Conservation (phyloP, 176 grass and related monocot genomes). For the Oryza nivara region DNA sequence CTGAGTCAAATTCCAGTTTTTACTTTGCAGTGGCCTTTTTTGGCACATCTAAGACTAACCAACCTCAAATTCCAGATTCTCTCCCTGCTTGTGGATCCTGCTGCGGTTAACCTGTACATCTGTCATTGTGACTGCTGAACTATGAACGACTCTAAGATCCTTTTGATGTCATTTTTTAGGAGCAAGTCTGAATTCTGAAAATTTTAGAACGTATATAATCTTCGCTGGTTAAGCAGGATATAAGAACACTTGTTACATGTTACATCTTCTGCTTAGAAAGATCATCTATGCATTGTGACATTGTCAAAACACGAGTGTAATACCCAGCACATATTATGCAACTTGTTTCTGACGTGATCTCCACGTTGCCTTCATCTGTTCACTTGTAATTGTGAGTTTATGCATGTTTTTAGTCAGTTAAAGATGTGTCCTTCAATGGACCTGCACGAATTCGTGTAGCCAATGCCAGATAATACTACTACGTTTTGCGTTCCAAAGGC, state of each 20-base stretch:
- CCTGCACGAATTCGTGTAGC: neutral
- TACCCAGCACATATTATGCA: neutral
- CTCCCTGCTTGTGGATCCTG: constrained; percentile 97
- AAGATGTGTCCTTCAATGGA: neutral
- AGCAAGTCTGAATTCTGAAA: neutral
- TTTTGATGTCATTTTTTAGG: neutral
- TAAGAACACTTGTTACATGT: constrained; percentile 3
- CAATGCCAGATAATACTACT: neutral
- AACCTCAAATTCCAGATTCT: constrained; percentile 64
- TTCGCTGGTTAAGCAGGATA: neutral
- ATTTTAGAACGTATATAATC: constrained; percentile 8
- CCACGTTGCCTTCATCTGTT: neutral
- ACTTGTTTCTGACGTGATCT: constrained; percentile 11
- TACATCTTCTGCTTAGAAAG: constrained; percentile 7
- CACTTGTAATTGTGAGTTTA: neutral
- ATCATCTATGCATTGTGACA: constrained; percentile 1
- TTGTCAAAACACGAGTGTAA: constrained; percentile 8
- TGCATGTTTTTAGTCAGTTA: neutral
- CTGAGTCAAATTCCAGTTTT: neutral
- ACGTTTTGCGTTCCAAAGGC: too few relatives aligned
- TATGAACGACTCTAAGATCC: neutral
- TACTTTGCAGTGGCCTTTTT: neutral
- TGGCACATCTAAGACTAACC: constrained; percentile 5
- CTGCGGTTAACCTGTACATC: constrained; percentile 60
- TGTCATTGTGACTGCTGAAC: constrained; percentile 17